phyloP scores from a whole-genome alignment of 1,139 yeast species.

The Pichiaceae sp. region DNA sequence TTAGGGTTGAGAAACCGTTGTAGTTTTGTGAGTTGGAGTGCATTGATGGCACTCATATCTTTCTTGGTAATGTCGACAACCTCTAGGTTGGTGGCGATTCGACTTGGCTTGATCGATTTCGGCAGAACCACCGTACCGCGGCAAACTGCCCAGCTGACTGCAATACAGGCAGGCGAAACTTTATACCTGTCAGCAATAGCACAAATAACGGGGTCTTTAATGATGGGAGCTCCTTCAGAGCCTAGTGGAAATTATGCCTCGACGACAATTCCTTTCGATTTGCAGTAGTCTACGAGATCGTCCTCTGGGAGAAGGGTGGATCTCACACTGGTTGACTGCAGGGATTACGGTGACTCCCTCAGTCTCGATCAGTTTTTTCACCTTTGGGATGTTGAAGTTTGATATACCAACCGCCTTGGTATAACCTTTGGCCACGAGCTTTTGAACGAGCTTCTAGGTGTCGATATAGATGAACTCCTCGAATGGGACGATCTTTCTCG shows the following conservation, averaged over 20 bases:
- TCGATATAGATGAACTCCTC: slow-evolving; percentile 49
- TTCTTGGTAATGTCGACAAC: slow-evolving; percentile 42
- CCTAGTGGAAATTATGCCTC: slow-evolving; percentile 84
- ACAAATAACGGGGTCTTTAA: slow-evolving; percentile 39
- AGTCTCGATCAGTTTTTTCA: slow-evolving; percentile 43
- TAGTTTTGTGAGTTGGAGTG: slow-evolving; percentile 37
- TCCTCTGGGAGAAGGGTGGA: slow-evolving; percentile 73
- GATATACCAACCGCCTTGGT: slow-evolving; percentile 72
- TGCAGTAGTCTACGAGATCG: slow-evolving; percentile 48
- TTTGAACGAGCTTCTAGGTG: slow-evolving; percentile 66
- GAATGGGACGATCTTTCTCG: slow-evolving; percentile 29
- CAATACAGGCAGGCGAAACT: slow-evolving; percentile 51
- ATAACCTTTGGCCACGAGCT: slow-evolving; percentile 30
- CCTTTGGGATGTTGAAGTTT: slow-evolving; percentile 51
- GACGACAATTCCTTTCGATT: slow-evolving; percentile 44
- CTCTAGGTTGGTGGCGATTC: slow-evolving; percentile 53
- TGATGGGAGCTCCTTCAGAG: slow-evolving; percentile 55
- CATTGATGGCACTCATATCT: slow-evolving; percentile 43
- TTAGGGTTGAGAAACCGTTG: slow-evolving; percentile 39
- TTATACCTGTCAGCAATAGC: slow-evolving; percentile 48
- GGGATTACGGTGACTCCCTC: slow-evolving; percentile 50
- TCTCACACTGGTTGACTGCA: slow-evolving; percentile 65
- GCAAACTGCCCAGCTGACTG: slow-evolving; percentile 65
- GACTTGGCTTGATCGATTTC: slow-evolving; percentile 53
- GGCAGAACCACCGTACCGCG: slow-evolving; percentile 71